Percentiles rank a stretch among this genome's conserved stretches.
Evolutionary conservation across 2,329 filamentous ascomycete genomes (phyloP).

Genomic region (Myriangium duriaei): DNA sequence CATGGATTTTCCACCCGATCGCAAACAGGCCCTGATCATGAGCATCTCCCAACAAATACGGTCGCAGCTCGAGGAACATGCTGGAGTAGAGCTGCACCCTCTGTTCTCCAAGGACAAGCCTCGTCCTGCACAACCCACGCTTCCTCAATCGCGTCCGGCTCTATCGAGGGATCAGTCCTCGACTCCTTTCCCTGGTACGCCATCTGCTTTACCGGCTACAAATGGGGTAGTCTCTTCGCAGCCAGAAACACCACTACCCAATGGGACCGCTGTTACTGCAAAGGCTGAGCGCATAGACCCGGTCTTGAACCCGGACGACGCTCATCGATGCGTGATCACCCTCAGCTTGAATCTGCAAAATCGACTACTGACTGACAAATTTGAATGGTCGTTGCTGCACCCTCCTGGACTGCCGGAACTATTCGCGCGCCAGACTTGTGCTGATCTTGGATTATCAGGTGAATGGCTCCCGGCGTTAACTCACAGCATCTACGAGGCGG

Average conservation of each 20-base stretch:
- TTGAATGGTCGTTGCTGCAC: conserved; percentile 92
- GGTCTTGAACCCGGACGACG: conserved; percentile 80
- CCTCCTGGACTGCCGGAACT: conserved; percentile 83
- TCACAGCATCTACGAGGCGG: conserved; percentile 93
- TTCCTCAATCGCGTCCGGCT: conserved; percentile 24
- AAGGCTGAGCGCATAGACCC: conserved; percentile 51
- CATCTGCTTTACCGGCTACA: conserved; percentile 28
- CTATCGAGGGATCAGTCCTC: conserved; percentile 40
- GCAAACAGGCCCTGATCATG: conserved; percentile 49
- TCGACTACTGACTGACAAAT: conserved; percentile 88
- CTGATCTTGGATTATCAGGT: conserved; percentile 74
- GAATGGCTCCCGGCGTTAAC: conserved; percentile 94
- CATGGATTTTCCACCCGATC: conserved; percentile 63
- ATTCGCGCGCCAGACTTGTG: conserved; percentile 85
- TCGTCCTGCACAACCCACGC: conserved; percentile 19
- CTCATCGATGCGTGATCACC: conserved; percentile 83
- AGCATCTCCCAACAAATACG: conserved; percentile 91
- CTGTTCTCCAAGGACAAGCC: conserved; percentile 56
- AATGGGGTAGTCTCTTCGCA: conserved; percentile 34
- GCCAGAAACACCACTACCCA: conserved; percentile 32
- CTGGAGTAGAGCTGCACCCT: conserved; percentile 83
- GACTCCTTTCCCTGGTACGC: conserved; percentile 24
- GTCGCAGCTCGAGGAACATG: conserved; percentile 90
- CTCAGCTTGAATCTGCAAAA: conserved; percentile 87
- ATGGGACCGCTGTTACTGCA: conserved; percentile 51